A percentile compares a stretch with the other conserved stretches of the same genome.
These are phyloP conservation scores for Asterophora lycoperdoides DNA, from an alignment of 768 basidiomycete genomes.

Conservation along the genomic window DNA sequence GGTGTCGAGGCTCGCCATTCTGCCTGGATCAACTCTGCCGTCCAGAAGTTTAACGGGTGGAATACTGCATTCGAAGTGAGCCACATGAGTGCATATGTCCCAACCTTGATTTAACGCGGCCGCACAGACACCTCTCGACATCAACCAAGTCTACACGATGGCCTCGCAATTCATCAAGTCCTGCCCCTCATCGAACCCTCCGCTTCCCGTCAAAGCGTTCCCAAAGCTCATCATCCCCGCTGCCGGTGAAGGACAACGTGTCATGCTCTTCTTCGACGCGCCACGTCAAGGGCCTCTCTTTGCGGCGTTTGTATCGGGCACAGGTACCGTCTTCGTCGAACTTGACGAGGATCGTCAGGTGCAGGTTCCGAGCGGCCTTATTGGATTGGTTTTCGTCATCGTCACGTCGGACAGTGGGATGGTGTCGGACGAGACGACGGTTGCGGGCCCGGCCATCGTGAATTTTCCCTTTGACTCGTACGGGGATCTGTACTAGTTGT, in stretches of 20 bases:
- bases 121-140: slow-evolving; percentile 34
- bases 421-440: slow-evolving; percentile 41
- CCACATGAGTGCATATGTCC: neutral
- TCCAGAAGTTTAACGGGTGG: slow-evolving; percentile 49
- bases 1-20: slow-evolving; percentile 59
- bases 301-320: slow-evolving; percentile 48
- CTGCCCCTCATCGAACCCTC: slow-evolving; percentile 49
- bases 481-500: slow-evolving; percentile 1
- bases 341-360: slow-evolving; percentile 29
- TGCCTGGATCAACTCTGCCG: slow-evolving; percentile 54
- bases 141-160: slow-evolving; percentile 38
- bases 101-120: neutral
- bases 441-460: slow-evolving; percentile 55
- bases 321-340: slow-evolving; percentile 36
- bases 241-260: slow-evolving; percentile 11
- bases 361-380: slow-evolving; percentile 38
- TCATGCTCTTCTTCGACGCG: slow-evolving; percentile 23
- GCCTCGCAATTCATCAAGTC: slow-evolving; percentile 42
- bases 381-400: slow-evolving; percentile 50
- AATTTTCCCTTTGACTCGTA: slow-evolving; percentile 29
- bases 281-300: slow-evolving; percentile 25
- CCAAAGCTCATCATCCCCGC: slow-evolving; percentile 34
- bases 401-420: slow-evolving; percentile 36
- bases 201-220: slow-evolving; percentile 43
- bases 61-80: slow-evolving; percentile 55